Conservation (phyloP, 2,329 filamentous ascomycete species). For the Penicillium sp. region DNA sequence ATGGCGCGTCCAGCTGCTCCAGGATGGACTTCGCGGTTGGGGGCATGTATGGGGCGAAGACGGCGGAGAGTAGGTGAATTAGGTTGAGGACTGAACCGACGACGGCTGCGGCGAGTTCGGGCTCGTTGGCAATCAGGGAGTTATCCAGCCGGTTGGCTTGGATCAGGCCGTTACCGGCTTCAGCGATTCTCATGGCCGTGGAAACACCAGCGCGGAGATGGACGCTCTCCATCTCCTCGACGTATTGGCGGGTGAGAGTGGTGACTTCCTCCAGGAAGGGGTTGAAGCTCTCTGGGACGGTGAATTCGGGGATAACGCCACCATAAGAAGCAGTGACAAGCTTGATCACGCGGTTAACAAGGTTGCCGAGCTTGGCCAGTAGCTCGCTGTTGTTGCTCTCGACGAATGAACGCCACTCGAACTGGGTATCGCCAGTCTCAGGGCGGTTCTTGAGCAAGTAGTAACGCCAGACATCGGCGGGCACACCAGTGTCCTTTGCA, state of each 20-base stretch:
- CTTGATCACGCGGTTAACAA: slow-evolving; percentile 75
- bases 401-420: slow-evolving; percentile 86
- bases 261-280: slow-evolving; percentile 53
- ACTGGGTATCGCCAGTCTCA: slow-evolving; percentile 84
- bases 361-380: slow-evolving; percentile 72
- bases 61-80: slow-evolving; percentile 76
- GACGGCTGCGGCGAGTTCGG: slow-evolving; percentile 63
- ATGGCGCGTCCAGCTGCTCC: slow-evolving; percentile 69
- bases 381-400: slow-evolving; percentile 86
- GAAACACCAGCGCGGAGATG: slow-evolving; percentile 62
- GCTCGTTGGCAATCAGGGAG: slow-evolving; percentile 62
- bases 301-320: slow-evolving; percentile 52
- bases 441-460: slow-evolving; percentile 85
- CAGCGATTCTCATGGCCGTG: slow-evolving; percentile 61
- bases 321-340: slow-evolving; percentile 72
- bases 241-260: slow-evolving; percentile 58
- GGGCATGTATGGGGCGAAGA: slow-evolving; percentile 85
- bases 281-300: slow-evolving; percentile 46
- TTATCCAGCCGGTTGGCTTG: slow-evolving; percentile 67
- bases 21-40: slow-evolving; percentile 76
- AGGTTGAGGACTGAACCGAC: slow-evolving; percentile 83
- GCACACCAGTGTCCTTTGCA: slow-evolving; percentile 82
- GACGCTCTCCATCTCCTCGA: slow-evolving; percentile 62
- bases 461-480: slow-evolving; percentile 89
- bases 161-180: slow-evolving; percentile 63